Evolutionary conservation across 495 filamentous ascomycete genomes (phyloP), one percentile per base, ranked within the genome.

Genomic region (Daldinia loculata): DNA sequence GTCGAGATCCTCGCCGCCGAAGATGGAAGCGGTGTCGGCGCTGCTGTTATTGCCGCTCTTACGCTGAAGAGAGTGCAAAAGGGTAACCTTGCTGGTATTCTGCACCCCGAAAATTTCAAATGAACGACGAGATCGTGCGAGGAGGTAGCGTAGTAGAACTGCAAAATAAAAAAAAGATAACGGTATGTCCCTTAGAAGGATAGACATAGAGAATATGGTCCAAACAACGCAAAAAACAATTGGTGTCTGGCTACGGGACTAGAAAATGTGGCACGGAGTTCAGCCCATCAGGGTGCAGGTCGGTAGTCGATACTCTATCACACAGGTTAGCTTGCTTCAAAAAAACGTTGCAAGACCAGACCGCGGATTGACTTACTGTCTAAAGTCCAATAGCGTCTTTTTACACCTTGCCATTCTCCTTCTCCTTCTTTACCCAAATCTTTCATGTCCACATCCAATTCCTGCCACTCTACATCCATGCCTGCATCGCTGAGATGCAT

Each of bases 21-120:
- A 83, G 95, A 98, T 79, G 95, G 95, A 65, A 92, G 89, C 64
- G 95, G 95, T 87, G 95, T 98, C n/a, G 95, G 95, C 61, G 95
- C 95, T 61, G 95, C 95, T 0, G 81, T 98, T 52, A 97, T 98
- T 84, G 95, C 95, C 15, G 95, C 94, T 27, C 81, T 98, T 80
- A 98, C 95, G 15, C 79, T 98, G 78, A 92, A 97, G 87, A 84
- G 93, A 27, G 89, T 94, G 69, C 87, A 90, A 82, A 85, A 88
- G 45, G 93, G 93, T 22, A 93, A 94, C 75, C 67, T 89, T 75
- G 90, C 89, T 34, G 93, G 93, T 73, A 93, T 97, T 72, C 82
- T 88, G 69, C 86, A 95, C 80, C 87, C 88, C 48, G 89, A 91
- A 75, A 87, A 87, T 65, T 88, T 83, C 72, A 77, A 78, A 69